phyloP scores from a whole-genome alignment of 495 filamentous ascomycete species.

The Annulohypoxylon nitens region DNA sequence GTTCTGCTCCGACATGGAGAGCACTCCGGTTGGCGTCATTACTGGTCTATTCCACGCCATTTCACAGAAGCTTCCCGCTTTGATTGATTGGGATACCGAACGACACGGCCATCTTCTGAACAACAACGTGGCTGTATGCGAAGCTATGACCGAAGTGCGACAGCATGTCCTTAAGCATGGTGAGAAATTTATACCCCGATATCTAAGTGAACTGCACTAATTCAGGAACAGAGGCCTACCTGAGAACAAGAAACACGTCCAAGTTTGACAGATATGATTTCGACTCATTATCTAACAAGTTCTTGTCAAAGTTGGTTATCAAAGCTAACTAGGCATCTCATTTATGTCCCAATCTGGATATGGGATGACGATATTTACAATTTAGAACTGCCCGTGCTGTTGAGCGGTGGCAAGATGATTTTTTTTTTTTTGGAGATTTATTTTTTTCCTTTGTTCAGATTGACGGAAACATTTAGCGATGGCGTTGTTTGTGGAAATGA shows the following conservation, averaged over 20 bases:
- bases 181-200: slow-evolving; percentile 59
- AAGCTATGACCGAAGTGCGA: slow-evolving; percentile 93
- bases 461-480: slow-evolving; percentile 54
- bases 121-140: slow-evolving; percentile 89
- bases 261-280: slow-evolving; percentile 92
- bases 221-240: slow-evolving; percentile 64
- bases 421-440: slow-evolving; percentile 27
- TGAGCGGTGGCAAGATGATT: slow-evolving; percentile 11
- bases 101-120: slow-evolving; percentile 88
- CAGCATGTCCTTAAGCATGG: slow-evolving; percentile 90
- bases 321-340: slow-evolving; percentile 75
- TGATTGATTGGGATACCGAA: slow-evolving; percentile 90
- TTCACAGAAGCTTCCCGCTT: slow-evolving; percentile 89
- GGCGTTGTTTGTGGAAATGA: slow-evolving; percentile 52
- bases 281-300: slow-evolving; percentile 93
- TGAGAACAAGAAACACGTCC: slow-evolving; percentile 67
- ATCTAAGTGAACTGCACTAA: slow-evolving; percentile 8
- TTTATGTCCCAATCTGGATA: slow-evolving; percentile 3
- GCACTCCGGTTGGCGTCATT: slow-evolving; percentile 91
- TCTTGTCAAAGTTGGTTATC: slow-evolving; percentile 92
- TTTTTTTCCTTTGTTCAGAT: slow-evolving; percentile 49
- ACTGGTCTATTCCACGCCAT: slow-evolving; percentile 95
- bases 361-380: slow-evolving; percentile 17
- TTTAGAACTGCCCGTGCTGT: slow-evolving; percentile 23
- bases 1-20: slow-evolving; percentile 96